phyloP scores from a whole-genome alignment of 176 grass and related monocot species.

The Oryza glumipatula region DNA sequence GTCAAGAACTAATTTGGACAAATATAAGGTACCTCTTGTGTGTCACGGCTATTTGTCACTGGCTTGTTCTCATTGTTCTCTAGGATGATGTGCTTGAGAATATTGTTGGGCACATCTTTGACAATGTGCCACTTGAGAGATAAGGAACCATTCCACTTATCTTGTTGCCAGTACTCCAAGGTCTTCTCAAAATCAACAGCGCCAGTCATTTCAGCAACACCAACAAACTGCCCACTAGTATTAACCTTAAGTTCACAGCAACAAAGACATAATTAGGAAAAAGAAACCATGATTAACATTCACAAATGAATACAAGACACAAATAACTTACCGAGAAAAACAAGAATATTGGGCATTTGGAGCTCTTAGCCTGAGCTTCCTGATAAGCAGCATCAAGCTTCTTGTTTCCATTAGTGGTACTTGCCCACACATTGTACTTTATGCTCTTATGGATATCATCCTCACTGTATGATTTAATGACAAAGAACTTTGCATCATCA shows the following conservation, averaged over 20 bases:
- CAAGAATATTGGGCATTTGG: slow-evolving; percentile 79
- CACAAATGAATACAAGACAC: neutral
- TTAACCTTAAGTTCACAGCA: slow-evolving; percentile 59
- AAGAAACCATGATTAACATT: slow-evolving; percentile 1
- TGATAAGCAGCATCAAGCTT: slow-evolving; percentile 82
- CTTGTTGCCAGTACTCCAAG: slow-evolving; percentile 92
- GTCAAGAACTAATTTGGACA: neutral
- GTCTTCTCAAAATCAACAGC: slow-evolving; percentile 93
- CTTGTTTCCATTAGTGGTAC: slow-evolving; percentile 98
- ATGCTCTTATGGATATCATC: slow-evolving; percentile 98
- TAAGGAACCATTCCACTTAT: slow-evolving; percentile 95
- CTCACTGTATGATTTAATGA: slow-evolving; percentile 94
- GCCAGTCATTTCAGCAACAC: slow-evolving; percentile 93
- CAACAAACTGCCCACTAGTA: slow-evolving; percentile 97
- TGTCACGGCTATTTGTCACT: slow-evolving; percentile 95
- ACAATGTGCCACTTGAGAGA: slow-evolving; percentile 95
- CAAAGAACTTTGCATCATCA: slow-evolving; percentile 83
- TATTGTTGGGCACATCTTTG: slow-evolving; percentile 91
- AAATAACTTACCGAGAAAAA: slow-evolving; percentile 80
- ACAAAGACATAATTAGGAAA: neutral
- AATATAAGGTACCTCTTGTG: slow-evolving; percentile 60
- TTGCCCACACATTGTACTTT: slow-evolving; percentile 95
- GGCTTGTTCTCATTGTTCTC: slow-evolving; percentile 97
- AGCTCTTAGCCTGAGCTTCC: slow-evolving; percentile 83
- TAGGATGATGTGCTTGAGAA: slow-evolving; percentile 91